Percentiles rank a stretch among this genome's conserved stretches.
phyloP scores from a whole-genome alignment of 441 rosid species.

The Adansonia madagascariensis region DNA sequence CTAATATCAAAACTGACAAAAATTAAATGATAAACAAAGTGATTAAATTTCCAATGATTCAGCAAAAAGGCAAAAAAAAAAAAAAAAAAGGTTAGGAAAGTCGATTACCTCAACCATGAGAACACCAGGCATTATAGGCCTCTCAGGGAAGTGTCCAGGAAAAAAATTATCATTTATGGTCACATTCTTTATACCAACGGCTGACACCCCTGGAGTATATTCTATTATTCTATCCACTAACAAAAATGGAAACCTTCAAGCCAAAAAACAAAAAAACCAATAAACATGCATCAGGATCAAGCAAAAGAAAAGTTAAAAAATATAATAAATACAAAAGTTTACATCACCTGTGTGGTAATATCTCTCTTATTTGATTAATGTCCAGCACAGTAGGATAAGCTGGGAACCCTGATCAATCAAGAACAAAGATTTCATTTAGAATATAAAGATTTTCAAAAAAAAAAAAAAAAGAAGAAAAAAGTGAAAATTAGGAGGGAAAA shows the following conservation, averaged over 20 bases:
- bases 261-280: neutral
- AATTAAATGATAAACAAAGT: neutral
- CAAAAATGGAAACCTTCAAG: slow-evolving; percentile 79
- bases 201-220: slow-evolving; percentile 83
- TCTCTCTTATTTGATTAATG: slow-evolving; percentile 82
- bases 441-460: neutral
- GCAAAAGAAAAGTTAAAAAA: neutral
- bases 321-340: neutral
- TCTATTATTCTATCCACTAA: slow-evolving; percentile 93
- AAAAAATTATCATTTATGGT: slow-evolving; percentile 91
- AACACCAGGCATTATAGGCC: slow-evolving; percentile 96
- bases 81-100: neutral
- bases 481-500: neutral
- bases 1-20: neutral
- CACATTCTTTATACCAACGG: slow-evolving; percentile 89
- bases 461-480: no score
- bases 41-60: slow-evolving; percentile 2
- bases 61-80: neutral
- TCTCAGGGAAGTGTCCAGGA: slow-evolving; percentile 92
- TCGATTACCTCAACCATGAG: slow-evolving; percentile 82
- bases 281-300: neutral
- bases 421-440: neutral
- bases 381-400: slow-evolving; percentile 90
- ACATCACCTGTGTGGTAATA: slow-evolving; percentile 59
- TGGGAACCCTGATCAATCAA: slow-evolving; percentile 50